Evolutionary conservation across 2,329 filamentous ascomycete genomes (phyloP), one percentile per base, ranked within the genome.

Genomic region (Monosporascus sp.): DNA sequence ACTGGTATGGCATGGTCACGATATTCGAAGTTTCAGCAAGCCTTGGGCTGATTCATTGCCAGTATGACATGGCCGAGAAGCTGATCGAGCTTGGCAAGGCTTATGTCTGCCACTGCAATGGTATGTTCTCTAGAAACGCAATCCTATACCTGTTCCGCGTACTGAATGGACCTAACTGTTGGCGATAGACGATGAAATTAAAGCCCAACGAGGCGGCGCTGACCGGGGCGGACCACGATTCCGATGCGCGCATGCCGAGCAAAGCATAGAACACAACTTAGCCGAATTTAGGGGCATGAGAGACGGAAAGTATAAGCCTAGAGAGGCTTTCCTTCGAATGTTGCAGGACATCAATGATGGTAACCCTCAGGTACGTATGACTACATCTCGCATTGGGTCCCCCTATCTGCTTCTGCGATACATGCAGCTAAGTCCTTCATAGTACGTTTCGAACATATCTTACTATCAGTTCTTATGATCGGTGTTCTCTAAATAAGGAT

Each of bases 81-180:
- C 74, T 97, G 52, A 91, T 96, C 59, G 75, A 75, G 45, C 77
- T 84, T 45, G 89, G 82, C 46, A 81, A 77, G 64, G 83, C 80
- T 26, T 97, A 97, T 63, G 89, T 97, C 37, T 97, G 93, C 72
- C 87, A 94, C 66, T 97, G 93, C 69, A 82, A 82, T 43, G 78
- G 80, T 79, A 70, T 53, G 64, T 8, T 6, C 1, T 51, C 5
- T 1, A 2, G 35, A 17, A 16, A 20, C 41, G 2, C 3, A 2
- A 35, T 19, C 8, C n/a, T 7, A 2, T 14, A 35, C 11, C 11
- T 35, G 31, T 14, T 14, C 5, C 11, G 11, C 31, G 4, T 7
- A 46, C 5, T 17, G 26, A 2, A 31, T 26, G 17, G 17, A 27
- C 24, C 26, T 16, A 31, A 46, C 17, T n/a, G 8, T 31, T 35